Evolutionary conservation across 2,329 filamentous ascomycete genomes (phyloP).

Genomic region (Chaetomium sp.): DNA sequence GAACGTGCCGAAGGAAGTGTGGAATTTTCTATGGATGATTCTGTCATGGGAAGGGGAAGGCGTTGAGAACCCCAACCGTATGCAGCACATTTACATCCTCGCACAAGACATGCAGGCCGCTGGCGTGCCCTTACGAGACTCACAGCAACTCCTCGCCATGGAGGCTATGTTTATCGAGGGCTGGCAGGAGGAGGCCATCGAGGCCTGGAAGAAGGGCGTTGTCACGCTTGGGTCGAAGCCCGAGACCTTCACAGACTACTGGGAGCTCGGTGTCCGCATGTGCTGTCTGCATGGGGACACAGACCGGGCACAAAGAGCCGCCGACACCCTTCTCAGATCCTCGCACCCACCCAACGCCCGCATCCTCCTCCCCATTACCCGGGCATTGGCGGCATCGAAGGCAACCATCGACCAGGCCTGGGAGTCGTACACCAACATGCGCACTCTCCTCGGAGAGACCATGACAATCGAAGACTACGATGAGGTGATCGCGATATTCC

Average conservation of each 20-base stretch:
- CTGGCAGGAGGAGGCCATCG: conserved; percentile 60
- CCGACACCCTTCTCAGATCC: conserved; percentile 55
- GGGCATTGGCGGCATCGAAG: conserved; percentile 60
- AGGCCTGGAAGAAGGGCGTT: conserved; percentile 64
- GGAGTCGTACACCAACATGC: conserved; percentile 66
- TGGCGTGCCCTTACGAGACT: conserved; percentile 55
- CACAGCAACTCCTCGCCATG: conserved; percentile 67
- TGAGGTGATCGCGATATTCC: conserved; percentile 68
- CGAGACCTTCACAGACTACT: conserved; percentile 57
- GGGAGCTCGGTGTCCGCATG: conserved; percentile 68
- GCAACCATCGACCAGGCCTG: conserved; percentile 62
- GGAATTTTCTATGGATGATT: conserved; percentile 67
- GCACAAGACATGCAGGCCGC: conserved; percentile 66
- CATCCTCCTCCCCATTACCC: conserved; percentile 69
- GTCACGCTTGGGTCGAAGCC: conserved; percentile 53
- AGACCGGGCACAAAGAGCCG: conserved; percentile 59
- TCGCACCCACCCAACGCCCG: conserved; percentile 53
- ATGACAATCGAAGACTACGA: conserved; percentile 79
- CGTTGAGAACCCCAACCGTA: conserved; percentile 55
- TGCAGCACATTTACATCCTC: conserved; percentile 63
- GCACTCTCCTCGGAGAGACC: conserved; percentile 57
- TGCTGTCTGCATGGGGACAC: conserved; percentile 59
- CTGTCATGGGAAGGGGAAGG: conserved; percentile 57
- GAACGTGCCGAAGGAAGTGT: conserved; percentile 61
- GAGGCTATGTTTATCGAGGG: conserved; percentile 68